Conservation (phyloP, 108 stramenopile genomes). For the Pseudonitzschia pungens region DNA sequence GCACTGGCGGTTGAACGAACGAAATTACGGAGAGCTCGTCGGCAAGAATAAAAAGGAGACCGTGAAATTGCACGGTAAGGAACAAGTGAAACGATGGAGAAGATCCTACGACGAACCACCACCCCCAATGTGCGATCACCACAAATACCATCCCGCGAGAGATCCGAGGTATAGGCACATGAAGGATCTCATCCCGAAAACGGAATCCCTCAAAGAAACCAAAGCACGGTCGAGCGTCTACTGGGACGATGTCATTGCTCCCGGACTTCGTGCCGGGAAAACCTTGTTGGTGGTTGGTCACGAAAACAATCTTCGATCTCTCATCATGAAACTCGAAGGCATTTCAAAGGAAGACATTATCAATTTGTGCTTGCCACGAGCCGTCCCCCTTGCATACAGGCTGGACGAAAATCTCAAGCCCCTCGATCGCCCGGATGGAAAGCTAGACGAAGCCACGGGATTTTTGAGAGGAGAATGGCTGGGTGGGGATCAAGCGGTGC, state of each 20-base stretch:
- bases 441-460: slow-evolving; percentile 79
- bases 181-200: slow-evolving; percentile 59
- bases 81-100: slow-evolving; percentile 88
- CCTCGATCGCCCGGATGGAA: slow-evolving; percentile 60
- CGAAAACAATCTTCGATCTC: slow-evolving; percentile 93
- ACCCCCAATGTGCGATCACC: slow-evolving; percentile 71
- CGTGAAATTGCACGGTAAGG: slow-evolving; percentile 68
- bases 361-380: slow-evolving; percentile 86
- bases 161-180: slow-evolving; percentile 85
- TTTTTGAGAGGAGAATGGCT: slow-evolving; percentile 80
- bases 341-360: slow-evolving; percentile 90
- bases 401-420: slow-evolving; percentile 84
- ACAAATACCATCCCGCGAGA: slow-evolving; percentile 70
- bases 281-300: slow-evolving; percentile 94
- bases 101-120: slow-evolving; percentile 91
- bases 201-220: slow-evolving; percentile 87
- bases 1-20: slow-evolving; percentile 93
- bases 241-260: slow-evolving; percentile 89
- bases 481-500: slow-evolving; percentile 74
- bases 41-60: slow-evolving; percentile 96
- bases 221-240: slow-evolving; percentile 79
- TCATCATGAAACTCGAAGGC: slow-evolving; percentile 92
- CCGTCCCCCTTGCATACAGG: slow-evolving; percentile 87
- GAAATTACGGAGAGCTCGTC: slow-evolving; percentile 83
- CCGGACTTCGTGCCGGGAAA: slow-evolving; percentile 81